Evolutionary conservation across 345 rosid species (phyloP), one percentile per base, ranked within the genome.

Genomic region (Gynandropsis gynandra): DNA sequence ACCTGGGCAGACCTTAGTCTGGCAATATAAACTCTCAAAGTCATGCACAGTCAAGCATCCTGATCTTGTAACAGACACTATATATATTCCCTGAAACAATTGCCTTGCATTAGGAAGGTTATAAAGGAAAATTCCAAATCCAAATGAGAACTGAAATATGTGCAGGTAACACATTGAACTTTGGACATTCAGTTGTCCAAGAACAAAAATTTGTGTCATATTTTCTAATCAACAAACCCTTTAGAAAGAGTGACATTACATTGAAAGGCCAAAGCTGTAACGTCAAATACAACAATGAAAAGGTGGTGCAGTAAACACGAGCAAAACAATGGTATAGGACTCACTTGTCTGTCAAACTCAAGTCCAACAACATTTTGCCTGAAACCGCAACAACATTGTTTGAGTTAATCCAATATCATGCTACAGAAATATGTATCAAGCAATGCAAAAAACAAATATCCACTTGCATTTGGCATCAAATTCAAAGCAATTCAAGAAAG

Each of bases 21-120:
- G 79, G 66, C 87, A 76, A 59, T 77, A 85, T 21, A 92, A 74
- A 50, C 83, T 33, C 58, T 92, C 96, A 76, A 82, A 87, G 60
- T 87, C 96, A 78, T 87, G 89, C 12, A 92, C 84, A 4, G 75
- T 82, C 66, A 87, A 62, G 79, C 98, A 87, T 47, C 96, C 89
- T 0, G 84, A 63, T 72, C 72, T 79, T 27, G 95, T 82, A 16
- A 76, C 96, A 10, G 96, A 80, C 16, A 68, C 96, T 61, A 85
- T 39, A 63, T 85, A 87, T 62, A 85, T 61, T 66, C 98, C 98
- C 95, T 87, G 81, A 50, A 69, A 65, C 45, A 32, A 61, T 18
- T 5, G 17, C 41, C 4, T 48, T 34, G 11, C 10, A 38, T 45
- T 36, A 24, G 9, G 56, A 53, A 34, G 7, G 36, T 36, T 13